Conservation (phyloP, 495 filamentous ascomycete species). For the Sporormia fimetaria region DNA sequence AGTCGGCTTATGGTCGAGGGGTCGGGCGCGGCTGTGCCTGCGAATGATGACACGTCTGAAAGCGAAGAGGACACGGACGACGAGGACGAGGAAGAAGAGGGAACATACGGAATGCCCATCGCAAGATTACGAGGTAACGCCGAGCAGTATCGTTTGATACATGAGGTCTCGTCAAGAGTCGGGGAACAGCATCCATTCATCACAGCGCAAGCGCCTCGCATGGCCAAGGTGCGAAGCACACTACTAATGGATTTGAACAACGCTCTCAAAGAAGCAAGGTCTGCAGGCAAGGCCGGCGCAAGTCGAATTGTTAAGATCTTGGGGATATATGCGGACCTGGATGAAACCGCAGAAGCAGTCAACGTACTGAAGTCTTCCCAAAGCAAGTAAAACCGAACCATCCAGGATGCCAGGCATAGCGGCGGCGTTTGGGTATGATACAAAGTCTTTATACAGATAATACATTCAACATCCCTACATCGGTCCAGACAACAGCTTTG, state of each 20-base stretch:
- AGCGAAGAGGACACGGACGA: conserved; percentile 33
- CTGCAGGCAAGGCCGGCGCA: conserved; percentile 42
- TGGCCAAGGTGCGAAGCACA: conserved; percentile 57
- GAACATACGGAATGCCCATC: conserved; percentile 30
- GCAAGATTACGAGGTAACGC: conserved; percentile 46
- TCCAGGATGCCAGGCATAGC: conserved; percentile 21
- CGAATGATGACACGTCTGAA: conserved; percentile 35
- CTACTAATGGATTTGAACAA: conserved; percentile 72
- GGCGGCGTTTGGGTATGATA: conserved; percentile 26
- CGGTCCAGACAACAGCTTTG: conserved; percentile 36
- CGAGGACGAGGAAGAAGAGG: conserved; percentile 23
- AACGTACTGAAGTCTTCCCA: conserved; percentile 54
- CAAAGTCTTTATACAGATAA: conserved; percentile 21
- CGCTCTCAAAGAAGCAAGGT: conserved; percentile 61
- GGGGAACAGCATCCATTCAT: conserved; percentile 57
- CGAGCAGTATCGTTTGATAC: conserved; percentile 47
- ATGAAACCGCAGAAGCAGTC: conserved; percentile 57
- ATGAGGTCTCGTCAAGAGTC: conserved; percentile 39
- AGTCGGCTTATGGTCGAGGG: conserved; percentile 50
- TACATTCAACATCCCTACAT: conserved; percentile 33
- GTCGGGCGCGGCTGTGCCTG: conserved; percentile 27
- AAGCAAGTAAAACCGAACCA: conserved; percentile 30
- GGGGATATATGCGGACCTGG: conserved; percentile 64
- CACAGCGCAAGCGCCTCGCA: conserved; percentile 42
- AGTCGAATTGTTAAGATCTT: conserved; percentile 56